Conservation (phyloP, 305 asterid genomes). For the Stenogyne calaminthoides region DNA sequence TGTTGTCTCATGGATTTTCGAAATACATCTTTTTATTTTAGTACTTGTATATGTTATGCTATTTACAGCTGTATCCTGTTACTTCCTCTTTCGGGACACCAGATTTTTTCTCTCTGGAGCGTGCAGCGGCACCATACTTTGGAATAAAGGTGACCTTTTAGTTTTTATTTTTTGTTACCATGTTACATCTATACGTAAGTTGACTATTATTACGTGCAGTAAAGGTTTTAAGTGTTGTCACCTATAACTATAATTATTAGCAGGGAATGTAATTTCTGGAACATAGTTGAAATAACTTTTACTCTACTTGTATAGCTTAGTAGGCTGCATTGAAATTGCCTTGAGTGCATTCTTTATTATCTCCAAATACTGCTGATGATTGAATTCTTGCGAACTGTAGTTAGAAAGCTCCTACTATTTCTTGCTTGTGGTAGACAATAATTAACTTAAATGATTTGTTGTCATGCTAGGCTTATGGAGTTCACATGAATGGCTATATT, state of each 20-base stretch:
- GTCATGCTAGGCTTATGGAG: slow-evolving; percentile 72
- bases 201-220: slow-evolving; percentile 20
- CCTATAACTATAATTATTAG: too few species aligned
- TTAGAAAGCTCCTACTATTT: not conserved
- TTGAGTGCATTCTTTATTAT: not conserved
- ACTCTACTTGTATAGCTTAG: not conserved
- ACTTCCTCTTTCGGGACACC: slow-evolving; percentile 65
- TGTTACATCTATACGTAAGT: not conserved
- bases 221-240: slow-evolving; percentile 8
- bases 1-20: not conserved
- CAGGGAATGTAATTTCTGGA: not conserved
- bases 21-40: slow-evolving; percentile 11
- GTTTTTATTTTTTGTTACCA: not conserved
- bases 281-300: not conserved
- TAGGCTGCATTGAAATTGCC: slow-evolving; percentile 12
- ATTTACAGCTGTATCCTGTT: slow-evolving; percentile 70
- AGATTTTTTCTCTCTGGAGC: slow-evolving; percentile 64
- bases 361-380: not conserved
- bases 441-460: slow-evolving; percentile 14
- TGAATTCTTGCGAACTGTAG: slow-evolving; percentile 2
- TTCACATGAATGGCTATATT: slow-evolving; percentile 86
- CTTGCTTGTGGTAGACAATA: not conserved
- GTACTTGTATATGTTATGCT: slow-evolving; percentile 15
- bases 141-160: slow-evolving; percentile 69
- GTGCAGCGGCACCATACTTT: slow-evolving; percentile 97